Percentiles rank a stretch among this genome's conserved stretches.
Evolutionary conservation across 2,329 filamentous ascomycete genomes (phyloP).

Genomic region (Plectosphaerella plurivora): DNA sequence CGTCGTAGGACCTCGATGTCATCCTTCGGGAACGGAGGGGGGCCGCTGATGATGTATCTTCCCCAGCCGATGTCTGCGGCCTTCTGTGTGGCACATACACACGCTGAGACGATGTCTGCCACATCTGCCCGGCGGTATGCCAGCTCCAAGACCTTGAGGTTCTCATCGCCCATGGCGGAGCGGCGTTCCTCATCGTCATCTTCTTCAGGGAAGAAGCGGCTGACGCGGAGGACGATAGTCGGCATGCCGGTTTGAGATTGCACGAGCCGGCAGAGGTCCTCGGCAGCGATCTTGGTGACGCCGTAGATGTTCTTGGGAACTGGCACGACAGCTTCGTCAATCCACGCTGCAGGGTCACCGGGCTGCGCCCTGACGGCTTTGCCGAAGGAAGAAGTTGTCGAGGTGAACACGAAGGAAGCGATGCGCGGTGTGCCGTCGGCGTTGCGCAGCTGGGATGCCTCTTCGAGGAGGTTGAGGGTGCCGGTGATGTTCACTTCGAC

Average conservation of each 20-base stretch:
- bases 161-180: conserved; percentile 29
- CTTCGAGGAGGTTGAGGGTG: conserved; percentile 36
- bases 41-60: conserved; percentile 38
- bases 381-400: conserved; percentile 42
- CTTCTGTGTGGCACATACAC: conserved; percentile 30
- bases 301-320: conserved; percentile 45
- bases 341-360: conserved; percentile 35
- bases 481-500: conserved; percentile 39
- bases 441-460: conserved; percentile 19
- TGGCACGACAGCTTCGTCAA: conserved; percentile 33
- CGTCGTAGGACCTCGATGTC: conserved; percentile 22
- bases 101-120: conserved; percentile 36
- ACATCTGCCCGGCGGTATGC: conserved; percentile 40
- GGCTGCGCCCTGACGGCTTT: conserved; percentile 28
- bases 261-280: conserved; percentile 39
- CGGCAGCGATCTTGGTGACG: conserved; percentile 42
- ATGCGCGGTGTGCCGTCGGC: conserved; percentile 13
- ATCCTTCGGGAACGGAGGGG: conserved; percentile 29
- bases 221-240: conserved; percentile 37
- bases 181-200: conserved; percentile 39
- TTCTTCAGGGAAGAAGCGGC: conserved; percentile 43
- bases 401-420: conserved; percentile 38
- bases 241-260: conserved; percentile 33
- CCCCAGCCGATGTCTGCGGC: conserved; percentile 27
- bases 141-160: conserved; percentile 43